Base-by-base conservation (phyloP, 108 stramenopile genomes). In the Discostella pseudostelligera region DNA sequence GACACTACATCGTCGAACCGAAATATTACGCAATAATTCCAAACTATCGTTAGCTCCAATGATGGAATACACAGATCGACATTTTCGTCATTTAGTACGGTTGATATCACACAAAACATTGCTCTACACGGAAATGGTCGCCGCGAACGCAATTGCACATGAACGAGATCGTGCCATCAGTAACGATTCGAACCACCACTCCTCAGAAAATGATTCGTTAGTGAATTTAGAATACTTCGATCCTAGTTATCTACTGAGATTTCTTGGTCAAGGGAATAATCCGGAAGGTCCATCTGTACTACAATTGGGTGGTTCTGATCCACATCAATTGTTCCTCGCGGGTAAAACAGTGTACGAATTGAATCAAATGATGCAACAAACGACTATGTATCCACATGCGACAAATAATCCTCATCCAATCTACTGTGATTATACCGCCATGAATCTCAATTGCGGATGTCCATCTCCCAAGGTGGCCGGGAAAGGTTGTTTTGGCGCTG, bases 381-480 rank as follows among this genome's bases (percentile, higher is more conserved):
- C 42, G 24, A 7, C 73, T 35, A 42, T 39, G 19, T 44, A 13
- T 59, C 43, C n/a, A 19, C 21, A 13, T 50, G 22, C 32, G 20
- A 11, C 32, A 11, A 0, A 22, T 21, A 48, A 64, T 11, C 65
- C 79, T 28, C 80, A 83, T 0, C 72, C 85, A 12, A 59, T 77
- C 20, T 66, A 58, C 39, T 91, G 93, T 72, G 85, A 87, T 28
- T 99, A 98, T 66, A 97, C 96, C 19, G 98, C 95, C 32, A 65
- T 99, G 20, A 99, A 99, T 81, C 65, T 99, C 40, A 99, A 99
- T 69, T 97, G 96, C 59, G 99, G 99, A 7, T 99, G 99, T 84
- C 99, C 98, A 8, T 87, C 84, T 39, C 96, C 98, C 39, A 88
- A 92, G 65, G 99, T 99, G 0, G 95, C 97, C 21, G 90, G 92